A percentile compares a stretch with the other conserved stretches of the same genome.
Evolutionary conservation across 2,329 filamentous ascomycete species (phyloP).

Genomic region (Aspergillus ruber): DNA sequence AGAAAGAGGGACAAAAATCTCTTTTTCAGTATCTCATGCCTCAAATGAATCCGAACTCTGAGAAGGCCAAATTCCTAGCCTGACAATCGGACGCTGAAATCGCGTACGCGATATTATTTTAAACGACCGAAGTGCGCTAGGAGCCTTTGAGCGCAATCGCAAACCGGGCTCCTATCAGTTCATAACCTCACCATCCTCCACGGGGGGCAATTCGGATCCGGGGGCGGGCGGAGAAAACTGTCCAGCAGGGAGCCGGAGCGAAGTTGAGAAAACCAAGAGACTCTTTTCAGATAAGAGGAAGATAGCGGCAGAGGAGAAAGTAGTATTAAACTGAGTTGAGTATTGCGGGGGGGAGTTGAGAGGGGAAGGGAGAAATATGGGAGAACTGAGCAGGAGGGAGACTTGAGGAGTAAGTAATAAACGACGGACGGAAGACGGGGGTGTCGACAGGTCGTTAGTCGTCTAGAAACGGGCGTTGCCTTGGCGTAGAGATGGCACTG

Average conservation of each 20-base stretch:
- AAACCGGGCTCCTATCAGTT: constrained; percentile 32
- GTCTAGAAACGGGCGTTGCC: too few species aligned
- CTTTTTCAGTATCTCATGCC: constrained; percentile 23
- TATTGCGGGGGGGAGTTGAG: constrained; percentile 4
- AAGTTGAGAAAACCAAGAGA: not conserved
- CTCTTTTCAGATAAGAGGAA: constrained; percentile 3
- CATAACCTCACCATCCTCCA: constrained; percentile 36
- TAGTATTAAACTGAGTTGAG: constrained; percentile 1
- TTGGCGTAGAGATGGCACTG: too few species aligned
- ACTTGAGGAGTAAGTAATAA: too few species aligned
- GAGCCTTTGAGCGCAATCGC: constrained; percentile 35
- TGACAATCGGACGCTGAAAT: constrained; percentile 12
- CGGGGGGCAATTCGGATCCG: not conserved
- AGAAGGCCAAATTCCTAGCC: constrained; percentile 13
- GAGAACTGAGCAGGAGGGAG: not conserved
- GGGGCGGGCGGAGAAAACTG: not conserved
- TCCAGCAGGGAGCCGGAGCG: too few species aligned
- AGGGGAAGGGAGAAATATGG: constrained; percentile 1
- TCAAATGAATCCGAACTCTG: constrained; percentile 14
- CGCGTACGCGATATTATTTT: constrained; percentile 12
- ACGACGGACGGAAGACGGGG: too few species aligned
- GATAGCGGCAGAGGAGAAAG: not conserved
- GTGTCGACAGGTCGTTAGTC: too few species aligned
- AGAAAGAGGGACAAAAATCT: not conserved
- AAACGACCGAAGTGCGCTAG: constrained; percentile 28